A percentile compares a stretch with the other conserved stretches of the same genome.
Conservation (phyloP, 768 basidiomycete genomes). For the Austroboletus festivus region DNA sequence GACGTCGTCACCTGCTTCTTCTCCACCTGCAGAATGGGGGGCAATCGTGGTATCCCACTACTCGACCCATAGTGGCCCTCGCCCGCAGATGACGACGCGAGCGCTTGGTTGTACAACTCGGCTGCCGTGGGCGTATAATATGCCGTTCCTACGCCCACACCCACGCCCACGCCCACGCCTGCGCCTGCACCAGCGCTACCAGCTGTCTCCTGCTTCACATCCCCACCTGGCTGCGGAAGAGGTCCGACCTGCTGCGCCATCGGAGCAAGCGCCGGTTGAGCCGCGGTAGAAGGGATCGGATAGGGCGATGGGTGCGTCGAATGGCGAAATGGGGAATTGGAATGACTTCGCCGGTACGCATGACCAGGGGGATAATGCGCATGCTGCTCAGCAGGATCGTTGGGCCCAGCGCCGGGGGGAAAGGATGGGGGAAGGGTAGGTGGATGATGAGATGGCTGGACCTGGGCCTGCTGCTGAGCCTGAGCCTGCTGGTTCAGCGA, state of each 20-base stretch:
- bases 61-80: too few relatives aligned
- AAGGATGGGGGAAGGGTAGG: conserved; percentile 13
- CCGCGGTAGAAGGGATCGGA: conserved; percentile 34
- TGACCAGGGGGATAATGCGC: conserved; percentile 36
- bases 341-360: conserved; percentile 32
- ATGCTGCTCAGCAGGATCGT: conserved; percentile 32
- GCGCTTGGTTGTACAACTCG: conserved; percentile 51
- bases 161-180: too few relatives aligned
- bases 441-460: too few relatives aligned
- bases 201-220: too few relatives aligned
- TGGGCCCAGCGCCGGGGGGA: conserved; percentile 34
- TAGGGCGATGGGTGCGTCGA: conserved; percentile 39
- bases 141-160: too few relatives aligned
- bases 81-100: conserved; percentile 29
- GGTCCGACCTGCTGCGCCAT: conserved; percentile 18
- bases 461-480: conserved; percentile 44
- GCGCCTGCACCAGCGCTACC: too few relatives aligned
- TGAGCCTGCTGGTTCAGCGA: conserved; percentile 18
- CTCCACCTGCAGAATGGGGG: conserved; percentile 86
- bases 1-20: conserved; percentile 94
- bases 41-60: conserved; percentile 53
- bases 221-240: too few relatives aligned
- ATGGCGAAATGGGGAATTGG: conserved; percentile 35
- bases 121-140: conserved; percentile 53
- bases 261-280: conserved; percentile 29